A percentile compares a stretch with the other conserved stretches of the same genome.
These are phyloP conservation scores for Lasiodiplodia sp. DNA, from an alignment of 2,329 filamentous ascomycete genomes.

Conservation along the genomic window DNA sequence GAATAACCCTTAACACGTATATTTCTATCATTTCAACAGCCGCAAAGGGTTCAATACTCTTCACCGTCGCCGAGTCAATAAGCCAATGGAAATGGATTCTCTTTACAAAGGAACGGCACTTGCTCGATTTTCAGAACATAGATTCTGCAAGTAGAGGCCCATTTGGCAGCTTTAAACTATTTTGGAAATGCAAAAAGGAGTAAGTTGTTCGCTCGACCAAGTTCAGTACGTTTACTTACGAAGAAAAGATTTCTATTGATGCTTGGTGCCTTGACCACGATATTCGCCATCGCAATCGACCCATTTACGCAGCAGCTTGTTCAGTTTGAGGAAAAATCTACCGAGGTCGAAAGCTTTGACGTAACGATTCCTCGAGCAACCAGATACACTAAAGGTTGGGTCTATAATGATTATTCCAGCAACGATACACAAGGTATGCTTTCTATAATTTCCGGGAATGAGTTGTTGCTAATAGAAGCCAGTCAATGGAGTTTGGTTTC, in stretches of 20 bases:
- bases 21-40: background rate
- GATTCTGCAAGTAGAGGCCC: background rate
- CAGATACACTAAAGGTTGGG: background rate
- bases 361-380: background rate
- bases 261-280: background rate
- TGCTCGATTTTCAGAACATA: background rate
- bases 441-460: background rate
- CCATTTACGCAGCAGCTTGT: background rate
- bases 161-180: background rate
- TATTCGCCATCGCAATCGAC: background rate
- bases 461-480: no score
- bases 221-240: no score
- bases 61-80: background rate
- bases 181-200: background rate
- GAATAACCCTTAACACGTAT: background rate
- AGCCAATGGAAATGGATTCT: conserved; percentile 5
- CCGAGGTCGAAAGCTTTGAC: no score
- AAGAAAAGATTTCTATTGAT: no score
- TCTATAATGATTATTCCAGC: background rate
- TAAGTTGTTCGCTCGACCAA: background rate
- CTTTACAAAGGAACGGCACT: background rate
- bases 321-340: background rate
- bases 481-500: no score
- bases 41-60: background rate
- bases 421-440: no score